Percentiles rank a stretch among this genome's conserved stretches.
phyloP scores from a whole-genome alignment of 768 basidiomycete species.

The Boletus edulis region DNA sequence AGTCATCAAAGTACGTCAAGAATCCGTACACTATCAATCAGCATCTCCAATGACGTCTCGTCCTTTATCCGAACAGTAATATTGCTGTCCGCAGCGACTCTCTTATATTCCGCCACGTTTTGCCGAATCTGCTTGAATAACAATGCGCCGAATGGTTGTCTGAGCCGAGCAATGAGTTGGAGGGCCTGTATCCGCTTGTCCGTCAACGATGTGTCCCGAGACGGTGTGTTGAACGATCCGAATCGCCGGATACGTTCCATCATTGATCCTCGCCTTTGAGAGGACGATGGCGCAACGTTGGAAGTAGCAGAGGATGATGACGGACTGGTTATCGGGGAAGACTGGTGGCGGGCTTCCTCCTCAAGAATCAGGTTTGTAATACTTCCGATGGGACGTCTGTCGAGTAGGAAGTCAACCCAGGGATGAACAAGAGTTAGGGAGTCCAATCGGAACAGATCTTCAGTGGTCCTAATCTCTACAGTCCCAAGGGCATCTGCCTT shows the following conservation, averaged over 20 bases:
- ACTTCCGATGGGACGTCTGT: neutral
- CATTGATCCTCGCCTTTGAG: too few species aligned
- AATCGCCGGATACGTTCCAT: neutral
- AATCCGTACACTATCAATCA: neutral
- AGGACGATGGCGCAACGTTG: neutral
- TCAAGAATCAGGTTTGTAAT: neutral
- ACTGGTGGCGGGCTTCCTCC: neutral
- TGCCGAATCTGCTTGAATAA: neutral
- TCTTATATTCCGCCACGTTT: neutral
- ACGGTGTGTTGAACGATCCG: neutral
- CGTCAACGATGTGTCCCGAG: neutral
- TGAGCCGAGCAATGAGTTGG: neutral
- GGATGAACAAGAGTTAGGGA: slow-evolving; percentile 7
- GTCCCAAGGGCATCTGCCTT: neutral
- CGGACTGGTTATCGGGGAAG: neutral
- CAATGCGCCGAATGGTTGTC: neutral
- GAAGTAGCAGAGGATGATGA: neutral
- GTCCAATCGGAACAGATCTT: slow-evolving; percentile 2
- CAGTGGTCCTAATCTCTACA: slow-evolving; percentile 6
- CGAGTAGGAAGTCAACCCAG: slow-evolving; percentile 12
- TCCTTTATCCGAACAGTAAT: neutral
- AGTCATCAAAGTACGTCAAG: neutral
- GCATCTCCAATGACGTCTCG: neutral
- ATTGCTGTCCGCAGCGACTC: neutral
- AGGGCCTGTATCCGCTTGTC: neutral